Percentiles rank a stretch among this genome's conserved stretches.
Conservation (phyloP, 2,329 filamentous ascomycete genomes). For the Neofusicoccum sp. region DNA sequence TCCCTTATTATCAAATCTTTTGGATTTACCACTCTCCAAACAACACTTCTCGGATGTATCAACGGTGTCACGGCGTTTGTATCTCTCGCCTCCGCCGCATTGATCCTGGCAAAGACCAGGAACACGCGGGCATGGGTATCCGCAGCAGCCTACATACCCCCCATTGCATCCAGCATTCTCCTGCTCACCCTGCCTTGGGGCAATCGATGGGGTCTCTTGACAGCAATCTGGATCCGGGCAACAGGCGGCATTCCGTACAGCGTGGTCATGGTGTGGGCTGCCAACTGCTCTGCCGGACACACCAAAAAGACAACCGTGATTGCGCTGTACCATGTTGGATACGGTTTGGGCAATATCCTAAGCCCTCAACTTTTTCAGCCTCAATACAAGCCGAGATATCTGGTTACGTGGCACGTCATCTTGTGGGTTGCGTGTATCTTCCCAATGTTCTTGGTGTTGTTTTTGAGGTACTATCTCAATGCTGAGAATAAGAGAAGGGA, state of each 20-base stretch:
- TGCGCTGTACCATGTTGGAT: conserved; percentile 44
- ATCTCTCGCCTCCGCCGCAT: conserved; percentile 33
- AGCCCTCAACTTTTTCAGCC: conserved; percentile 41
- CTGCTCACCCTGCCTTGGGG: conserved; percentile 42
- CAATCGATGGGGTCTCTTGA: conserved; percentile 41
- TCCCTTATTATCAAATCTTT: conserved; percentile 49
- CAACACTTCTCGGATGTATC: conserved; percentile 34
- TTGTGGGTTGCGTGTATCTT: conserved; percentile 42
- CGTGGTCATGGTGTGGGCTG: conserved; percentile 23
- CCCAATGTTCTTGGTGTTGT: conserved; percentile 44
- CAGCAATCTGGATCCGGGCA: conserved; percentile 44
- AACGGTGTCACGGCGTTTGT: conserved; percentile 29
- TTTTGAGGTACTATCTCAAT: conserved; percentile 44
- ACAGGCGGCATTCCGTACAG: conserved; percentile 29
- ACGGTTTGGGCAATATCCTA: conserved; percentile 41
- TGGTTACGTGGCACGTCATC: conserved; percentile 36
- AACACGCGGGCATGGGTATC: conserved; percentile 35
- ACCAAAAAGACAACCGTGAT: conserved; percentile 50
- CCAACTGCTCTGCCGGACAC: conserved; percentile 30
- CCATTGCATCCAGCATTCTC: conserved; percentile 41
- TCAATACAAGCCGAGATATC: conserved; percentile 31
- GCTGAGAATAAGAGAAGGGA: conserved; percentile 47
- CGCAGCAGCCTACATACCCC: conserved; percentile 37
- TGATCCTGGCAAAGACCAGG: conserved; percentile 33
- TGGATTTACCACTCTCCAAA: conserved; percentile 44